Evolutionary conservation across 352 stramenopile species (phyloP).

Genomic region (Phytophthora tubulina): DNA sequence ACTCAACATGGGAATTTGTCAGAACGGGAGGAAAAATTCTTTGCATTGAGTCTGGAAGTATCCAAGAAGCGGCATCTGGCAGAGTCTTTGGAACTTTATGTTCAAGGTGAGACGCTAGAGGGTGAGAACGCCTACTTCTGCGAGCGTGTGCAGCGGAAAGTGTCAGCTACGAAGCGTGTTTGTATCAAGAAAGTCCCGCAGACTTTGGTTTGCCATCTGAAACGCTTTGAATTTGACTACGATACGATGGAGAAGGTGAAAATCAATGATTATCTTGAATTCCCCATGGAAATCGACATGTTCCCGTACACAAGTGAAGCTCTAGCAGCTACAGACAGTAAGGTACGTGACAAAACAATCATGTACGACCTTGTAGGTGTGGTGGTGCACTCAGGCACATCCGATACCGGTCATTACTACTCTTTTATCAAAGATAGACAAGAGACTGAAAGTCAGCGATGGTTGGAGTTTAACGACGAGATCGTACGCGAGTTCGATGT

Average conservation of each 20-base stretch:
- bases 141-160: slow-evolving; percentile 72
- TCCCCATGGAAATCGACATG: slow-evolving; percentile 92
- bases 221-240: slow-evolving; percentile 93
- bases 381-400: slow-evolving; percentile 93
- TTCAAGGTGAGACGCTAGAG: slow-evolving; percentile 78
- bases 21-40: slow-evolving; percentile 87
- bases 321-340: slow-evolving; percentile 24
- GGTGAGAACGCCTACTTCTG: slow-evolving; percentile 87
- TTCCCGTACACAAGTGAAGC: slow-evolving; percentile 89
- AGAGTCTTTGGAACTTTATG: slow-evolving; percentile 74
- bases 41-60: slow-evolving; percentile 84
- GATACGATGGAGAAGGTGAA: slow-evolving; percentile 91
- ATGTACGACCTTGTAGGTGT: slow-evolving; percentile 93
- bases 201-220: slow-evolving; percentile 87
- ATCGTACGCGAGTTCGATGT: slow-evolving; percentile 85
- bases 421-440: slow-evolving; percentile 91
- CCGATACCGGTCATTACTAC: slow-evolving; percentile 96
- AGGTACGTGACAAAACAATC: slow-evolving; percentile 12
- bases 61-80: slow-evolving; percentile 71
- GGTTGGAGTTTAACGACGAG: slow-evolving; percentile 95
- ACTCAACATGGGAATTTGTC: slow-evolving; percentile 82
- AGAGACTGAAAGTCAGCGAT: slow-evolving; percentile 41
- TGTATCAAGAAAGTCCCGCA: slow-evolving; percentile 82
- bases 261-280: slow-evolving; percentile 87
- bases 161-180: slow-evolving; percentile 84